These are phyloP conservation scores for Pyricularia sp. DNA, from an alignment of 2,329 filamentous ascomycete species.

Conservation along the genomic window DNA sequence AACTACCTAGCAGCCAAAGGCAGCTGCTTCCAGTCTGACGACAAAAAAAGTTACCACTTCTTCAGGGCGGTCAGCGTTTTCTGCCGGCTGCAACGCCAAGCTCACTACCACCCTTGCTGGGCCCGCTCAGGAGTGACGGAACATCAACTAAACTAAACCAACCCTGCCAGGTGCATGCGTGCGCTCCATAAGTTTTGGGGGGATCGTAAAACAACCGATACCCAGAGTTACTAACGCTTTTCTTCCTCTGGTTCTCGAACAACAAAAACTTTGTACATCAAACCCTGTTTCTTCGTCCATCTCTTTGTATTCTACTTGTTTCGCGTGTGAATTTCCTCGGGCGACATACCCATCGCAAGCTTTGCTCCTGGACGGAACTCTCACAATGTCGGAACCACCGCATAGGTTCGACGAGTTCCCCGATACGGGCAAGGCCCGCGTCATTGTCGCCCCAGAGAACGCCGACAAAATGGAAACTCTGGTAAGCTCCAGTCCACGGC, in stretches of 20 bases:
- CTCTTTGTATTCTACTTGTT: background rate
- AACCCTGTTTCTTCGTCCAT: background rate
- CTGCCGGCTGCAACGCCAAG: background rate
- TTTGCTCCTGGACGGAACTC: background rate
- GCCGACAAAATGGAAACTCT: slow-evolving; percentile 46
- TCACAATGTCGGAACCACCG: slow-evolving; percentile 1
- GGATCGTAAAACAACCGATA: background rate
- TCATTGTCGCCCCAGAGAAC: slow-evolving; percentile 44
- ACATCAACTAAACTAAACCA: background rate
- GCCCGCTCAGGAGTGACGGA: slow-evolving; percentile 1
- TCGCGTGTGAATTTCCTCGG: background rate
- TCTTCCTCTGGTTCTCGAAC: background rate
- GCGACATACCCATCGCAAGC: background rate
- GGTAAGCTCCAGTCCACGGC: slow-evolving; percentile 32
- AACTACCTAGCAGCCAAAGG: background rate
- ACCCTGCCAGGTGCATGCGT: background rate
- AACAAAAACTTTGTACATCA: background rate
- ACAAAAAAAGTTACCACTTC: background rate
- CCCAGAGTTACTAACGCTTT: background rate
- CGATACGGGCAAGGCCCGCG: slow-evolving; percentile 43
- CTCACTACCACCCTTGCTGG: background rate
- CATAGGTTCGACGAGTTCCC: slow-evolving; percentile 1
- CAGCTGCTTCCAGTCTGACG: background rate
- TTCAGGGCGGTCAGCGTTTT: background rate
- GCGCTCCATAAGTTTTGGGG: slow-evolving; percentile 1